These are phyloP conservation scores for Pueraria montana DNA, from an alignment of 306 rosid genomes.

Conservation along the genomic window DNA sequence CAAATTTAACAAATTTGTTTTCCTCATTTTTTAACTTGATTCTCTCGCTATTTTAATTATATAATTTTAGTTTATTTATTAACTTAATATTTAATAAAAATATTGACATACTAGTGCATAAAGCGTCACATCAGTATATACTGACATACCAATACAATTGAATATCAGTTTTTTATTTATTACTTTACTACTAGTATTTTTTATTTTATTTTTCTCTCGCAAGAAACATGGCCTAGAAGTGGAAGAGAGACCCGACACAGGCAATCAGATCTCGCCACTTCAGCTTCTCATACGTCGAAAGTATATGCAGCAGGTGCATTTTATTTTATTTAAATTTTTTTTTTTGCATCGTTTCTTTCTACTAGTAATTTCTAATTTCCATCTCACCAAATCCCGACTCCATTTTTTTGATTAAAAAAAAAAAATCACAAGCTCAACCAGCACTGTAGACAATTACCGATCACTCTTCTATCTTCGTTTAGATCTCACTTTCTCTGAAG, in stretches of 20 bases:
- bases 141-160: too few species aligned
- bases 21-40: too few species aligned
- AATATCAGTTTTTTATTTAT: too few species aligned
- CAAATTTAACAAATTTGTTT: too few species aligned
- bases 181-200: too few species aligned
- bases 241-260: not conserved
- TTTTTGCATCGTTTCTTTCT: not conserved
- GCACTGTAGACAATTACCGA: conserved; percentile 27
- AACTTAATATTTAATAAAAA: too few species aligned
- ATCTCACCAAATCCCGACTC: not conserved
- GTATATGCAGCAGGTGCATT: not conserved
- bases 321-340: not conserved
- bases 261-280: conserved; percentile 59
- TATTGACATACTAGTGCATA: too few species aligned
- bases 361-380: not conserved
- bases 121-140: too few species aligned
- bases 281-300: conserved; percentile 53
- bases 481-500: conserved; percentile 51
- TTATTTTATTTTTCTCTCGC: not conserved
- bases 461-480: conserved; percentile 35
- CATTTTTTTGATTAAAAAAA: not conserved
- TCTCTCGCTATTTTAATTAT: too few species aligned
- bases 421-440: conserved; percentile 31
- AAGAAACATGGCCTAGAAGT: not conserved
- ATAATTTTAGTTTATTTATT: too few species aligned